Percentiles rank a stretch among this genome's conserved stretches.
Evolutionary conservation across 2,329 filamentous ascomycete genomes (phyloP).

Genomic region (Fusarium sp.): DNA sequence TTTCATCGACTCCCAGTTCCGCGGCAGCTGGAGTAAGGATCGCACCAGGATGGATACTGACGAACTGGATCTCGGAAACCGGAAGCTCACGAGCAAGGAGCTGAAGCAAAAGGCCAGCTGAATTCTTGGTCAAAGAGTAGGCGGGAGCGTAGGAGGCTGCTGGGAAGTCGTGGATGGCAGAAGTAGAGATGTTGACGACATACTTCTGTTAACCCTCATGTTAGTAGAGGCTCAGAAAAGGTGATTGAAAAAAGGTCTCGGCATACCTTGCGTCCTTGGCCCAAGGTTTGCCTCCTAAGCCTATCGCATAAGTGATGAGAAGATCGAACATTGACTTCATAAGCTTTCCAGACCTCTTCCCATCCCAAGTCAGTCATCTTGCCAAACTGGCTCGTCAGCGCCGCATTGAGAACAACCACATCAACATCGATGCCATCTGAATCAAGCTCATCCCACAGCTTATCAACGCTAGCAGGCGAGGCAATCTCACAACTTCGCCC

Average conservation of each 20-base stretch:
- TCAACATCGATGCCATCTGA: neutral
- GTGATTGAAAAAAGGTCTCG: accelerated
- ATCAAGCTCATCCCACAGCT: neutral
- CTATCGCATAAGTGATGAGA: neutral
- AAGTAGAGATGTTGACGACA: neutral
- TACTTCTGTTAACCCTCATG: neutral
- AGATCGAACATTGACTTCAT: neutral
- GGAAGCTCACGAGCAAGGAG: neutral
- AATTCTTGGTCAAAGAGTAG: neutral
- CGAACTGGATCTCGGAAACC: neutral
- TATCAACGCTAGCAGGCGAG: neutral
- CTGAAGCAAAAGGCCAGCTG: neutral
- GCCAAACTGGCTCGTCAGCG: neutral
- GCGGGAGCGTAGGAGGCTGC: neutral
- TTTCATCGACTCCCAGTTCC: neutral
- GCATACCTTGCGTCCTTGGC: neutral
- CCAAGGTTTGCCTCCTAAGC: neutral
- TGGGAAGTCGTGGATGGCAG: conserved; percentile 1
- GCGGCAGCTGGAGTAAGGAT: neutral
- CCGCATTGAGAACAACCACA: neutral
- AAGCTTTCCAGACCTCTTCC: conserved; percentile 1
- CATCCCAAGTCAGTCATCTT: neutral
- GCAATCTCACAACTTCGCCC: neutral
- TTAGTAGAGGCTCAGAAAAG: accelerated
- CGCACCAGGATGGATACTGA: neutral